These are phyloP conservation scores for Penicillium subrubescens DNA, from an alignment of 495 filamentous ascomycete genomes.

Conservation along the genomic window DNA sequence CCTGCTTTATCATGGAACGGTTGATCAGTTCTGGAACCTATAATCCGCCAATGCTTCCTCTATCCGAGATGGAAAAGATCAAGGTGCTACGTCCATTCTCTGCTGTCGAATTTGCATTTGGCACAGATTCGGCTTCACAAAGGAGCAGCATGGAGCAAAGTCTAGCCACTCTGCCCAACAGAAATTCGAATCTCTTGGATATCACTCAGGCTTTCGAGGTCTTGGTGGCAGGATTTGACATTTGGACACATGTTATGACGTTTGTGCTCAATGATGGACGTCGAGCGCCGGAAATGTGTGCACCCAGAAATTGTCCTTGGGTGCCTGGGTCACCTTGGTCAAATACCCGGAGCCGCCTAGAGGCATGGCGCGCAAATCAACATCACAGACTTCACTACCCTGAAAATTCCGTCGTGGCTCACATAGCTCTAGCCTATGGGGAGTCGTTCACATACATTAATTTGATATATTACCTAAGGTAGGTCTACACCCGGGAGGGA, in stretches of 20 bases:
- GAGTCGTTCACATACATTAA: constrained; percentile 32
- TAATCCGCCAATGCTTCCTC: constrained; percentile 51
- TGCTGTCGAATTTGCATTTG: constrained; percentile 27
- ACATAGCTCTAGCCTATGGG: constrained; percentile 21
- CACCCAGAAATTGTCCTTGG: constrained; percentile 26
- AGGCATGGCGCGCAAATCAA: constrained; percentile 25
- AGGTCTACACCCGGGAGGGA: neutral
- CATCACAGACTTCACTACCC: constrained; percentile 26
- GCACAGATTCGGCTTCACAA: constrained; percentile 13
- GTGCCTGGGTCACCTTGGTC: constrained; percentile 23
- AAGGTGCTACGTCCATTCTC: constrained; percentile 20
- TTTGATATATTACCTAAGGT: constrained; percentile 27
- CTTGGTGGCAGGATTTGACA: constrained; percentile 27
- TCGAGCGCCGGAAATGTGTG: constrained; percentile 28
- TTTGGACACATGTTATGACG: constrained; percentile 31
- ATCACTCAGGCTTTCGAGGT: constrained; percentile 26
- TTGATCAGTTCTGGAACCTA: constrained; percentile 89
- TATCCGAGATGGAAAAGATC: constrained; percentile 23
- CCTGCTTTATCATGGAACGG: constrained; percentile 85
- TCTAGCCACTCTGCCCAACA: constrained; percentile 9
- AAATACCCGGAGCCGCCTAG: constrained; percentile 15
- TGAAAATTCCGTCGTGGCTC: constrained; percentile 19
- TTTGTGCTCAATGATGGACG: constrained; percentile 29
- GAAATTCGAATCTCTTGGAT: constrained; percentile 16
- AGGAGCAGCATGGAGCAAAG: constrained; percentile 14